Percentiles rank a stretch among this genome's conserved stretches.
Evolutionary conservation across 495 filamentous ascomycete species (phyloP).

Genomic region (Xylaria castorea): DNA sequence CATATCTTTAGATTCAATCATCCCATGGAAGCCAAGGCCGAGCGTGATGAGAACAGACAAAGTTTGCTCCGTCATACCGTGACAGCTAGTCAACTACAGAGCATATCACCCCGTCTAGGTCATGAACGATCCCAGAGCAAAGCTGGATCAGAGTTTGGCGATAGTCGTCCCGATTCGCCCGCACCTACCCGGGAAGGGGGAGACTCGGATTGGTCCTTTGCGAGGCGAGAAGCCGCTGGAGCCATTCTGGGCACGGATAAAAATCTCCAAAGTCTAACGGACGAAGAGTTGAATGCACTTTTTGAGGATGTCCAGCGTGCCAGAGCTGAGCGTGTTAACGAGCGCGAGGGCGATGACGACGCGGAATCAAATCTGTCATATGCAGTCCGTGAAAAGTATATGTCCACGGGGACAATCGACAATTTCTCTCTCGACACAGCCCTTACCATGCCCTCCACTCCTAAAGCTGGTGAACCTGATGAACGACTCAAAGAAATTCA

Average conservation of each 20-base stretch:
- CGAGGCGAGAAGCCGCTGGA: constrained; percentile 87
- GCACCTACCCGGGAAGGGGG: constrained; percentile 68
- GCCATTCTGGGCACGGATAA: constrained; percentile 92
- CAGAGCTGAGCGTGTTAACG: constrained; percentile 78
- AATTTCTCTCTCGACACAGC: constrained; percentile 96
- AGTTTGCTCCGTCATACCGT: constrained; percentile 89
- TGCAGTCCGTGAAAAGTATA: constrained; percentile 90
- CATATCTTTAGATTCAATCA: constrained; percentile 99
- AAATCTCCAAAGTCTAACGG: constrained; percentile 83
- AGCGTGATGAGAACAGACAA: constrained; percentile 76
- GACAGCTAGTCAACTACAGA: constrained; percentile 77
- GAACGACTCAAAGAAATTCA: constrained; percentile 74
- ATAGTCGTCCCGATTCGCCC: constrained; percentile 80
- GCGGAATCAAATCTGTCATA: constrained; percentile 88
- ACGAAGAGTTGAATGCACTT: constrained; percentile 93
- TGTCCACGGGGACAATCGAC: constrained; percentile 93
- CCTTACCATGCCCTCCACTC: constrained; percentile 92
- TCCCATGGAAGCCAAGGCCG: constrained; percentile 91
- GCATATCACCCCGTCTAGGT: constrained; percentile 66
- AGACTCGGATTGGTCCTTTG: constrained; percentile 96
- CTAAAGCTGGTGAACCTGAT: constrained; percentile 76
- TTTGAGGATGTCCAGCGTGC: constrained; percentile 94
- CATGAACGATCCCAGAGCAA: constrained; percentile 82
- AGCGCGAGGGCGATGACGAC: constrained; percentile 83
- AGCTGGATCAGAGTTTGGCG: constrained; percentile 68